Evolutionary conservation across 2,329 filamentous ascomycete species (phyloP), one percentile per base, ranked within the genome.

Genomic region (Ophiostoma piceae): DNA sequence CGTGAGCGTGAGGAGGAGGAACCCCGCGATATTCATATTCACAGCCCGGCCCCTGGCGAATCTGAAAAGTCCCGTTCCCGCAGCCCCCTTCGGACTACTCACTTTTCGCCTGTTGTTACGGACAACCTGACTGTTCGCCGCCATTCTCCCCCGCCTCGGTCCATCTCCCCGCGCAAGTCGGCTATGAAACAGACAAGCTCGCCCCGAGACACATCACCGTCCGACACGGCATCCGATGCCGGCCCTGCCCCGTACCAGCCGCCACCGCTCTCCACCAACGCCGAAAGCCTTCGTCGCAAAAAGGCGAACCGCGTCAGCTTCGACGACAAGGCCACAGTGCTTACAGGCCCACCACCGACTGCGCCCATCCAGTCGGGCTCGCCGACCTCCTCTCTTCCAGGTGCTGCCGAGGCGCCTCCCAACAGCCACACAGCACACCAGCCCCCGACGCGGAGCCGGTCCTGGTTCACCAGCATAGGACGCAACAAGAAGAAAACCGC

Each of bases 291-390:
- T 3, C 60, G 1, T 67, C 82, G 86, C 71, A 92, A 88, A 79
- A 92, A 90, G 78, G 85, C 83, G 54, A 85, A 86, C 1, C 84
- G 91, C 32, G 91, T 94, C 66, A 97, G 92, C 79, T 97, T 93
- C 76, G 89, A 92, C 73, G 90, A 92, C 67, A 84, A 85, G 43
- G 8, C 75, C 77, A 11, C 73, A 77, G 74, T 77, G 1, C 77
- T 80, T 64, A 9, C 65, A 16, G 65, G 37, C n/a, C 65, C 65
- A 19, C 65, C 65, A 19, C 73, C 77, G 1, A 81, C 54, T 29
- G 26, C 37, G 32, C 67, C 70, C 2, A 65, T 67, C 64, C 16
- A 41, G 19, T 39, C 60, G 19, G 16, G 22, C 19, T n/a, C 69
- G n/a, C 19, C 67, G 8, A 16, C 37, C n/a, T 66, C 37, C 6